Percentiles rank a stretch among this genome's conserved stretches.
Conservation (phyloP, 768 basidiomycete genomes). For the Serpula lacrymans region DNA sequence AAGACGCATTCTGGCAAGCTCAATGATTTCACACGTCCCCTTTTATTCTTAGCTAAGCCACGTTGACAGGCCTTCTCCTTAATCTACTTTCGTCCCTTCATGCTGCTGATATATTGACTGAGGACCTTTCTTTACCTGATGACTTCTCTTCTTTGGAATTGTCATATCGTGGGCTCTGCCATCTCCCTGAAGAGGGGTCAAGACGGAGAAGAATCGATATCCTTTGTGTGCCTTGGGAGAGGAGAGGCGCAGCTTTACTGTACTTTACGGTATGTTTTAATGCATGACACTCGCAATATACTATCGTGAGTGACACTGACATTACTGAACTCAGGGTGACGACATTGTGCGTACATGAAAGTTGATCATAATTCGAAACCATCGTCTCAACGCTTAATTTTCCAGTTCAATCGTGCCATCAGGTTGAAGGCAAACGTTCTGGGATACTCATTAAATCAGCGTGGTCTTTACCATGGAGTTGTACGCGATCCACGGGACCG, state of each 20-base stretch:
- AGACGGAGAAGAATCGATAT: slow-evolving; percentile 80
- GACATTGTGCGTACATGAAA: slow-evolving; percentile 63
- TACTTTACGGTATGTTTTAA: slow-evolving; percentile 74
- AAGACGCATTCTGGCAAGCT: slow-evolving; percentile 64
- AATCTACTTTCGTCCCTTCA: slow-evolving; percentile 57
- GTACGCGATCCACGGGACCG: slow-evolving; percentile 65
- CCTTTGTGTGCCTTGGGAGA: slow-evolving; percentile 74
- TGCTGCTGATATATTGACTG: slow-evolving; percentile 61
- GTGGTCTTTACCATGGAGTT: slow-evolving; percentile 72
- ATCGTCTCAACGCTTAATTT: no score
- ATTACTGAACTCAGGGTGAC: slow-evolving; percentile 57
- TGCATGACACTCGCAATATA: not conserved
- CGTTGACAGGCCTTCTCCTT: slow-evolving; percentile 52
- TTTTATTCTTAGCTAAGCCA: slow-evolving; percentile 2
- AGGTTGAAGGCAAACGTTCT: slow-evolving; percentile 77
- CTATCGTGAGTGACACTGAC: not conserved
- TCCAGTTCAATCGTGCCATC: slow-evolving; percentile 86
- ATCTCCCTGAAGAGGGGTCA: slow-evolving; percentile 42
- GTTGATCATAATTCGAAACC: no score
- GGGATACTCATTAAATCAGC: slow-evolving; percentile 86
- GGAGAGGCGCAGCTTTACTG: slow-evolving; percentile 80
- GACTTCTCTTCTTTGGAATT: slow-evolving; percentile 67
- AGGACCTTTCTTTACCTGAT: slow-evolving; percentile 73
- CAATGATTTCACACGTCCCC: not conserved
- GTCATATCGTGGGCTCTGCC: slow-evolving; percentile 81